Percentiles rank a stretch among this genome's conserved stretches.
These are phyloP conservation scores for Apostasia shenzhenica DNA, from an alignment of 106 monocot species.

Conservation along the genomic window DNA sequence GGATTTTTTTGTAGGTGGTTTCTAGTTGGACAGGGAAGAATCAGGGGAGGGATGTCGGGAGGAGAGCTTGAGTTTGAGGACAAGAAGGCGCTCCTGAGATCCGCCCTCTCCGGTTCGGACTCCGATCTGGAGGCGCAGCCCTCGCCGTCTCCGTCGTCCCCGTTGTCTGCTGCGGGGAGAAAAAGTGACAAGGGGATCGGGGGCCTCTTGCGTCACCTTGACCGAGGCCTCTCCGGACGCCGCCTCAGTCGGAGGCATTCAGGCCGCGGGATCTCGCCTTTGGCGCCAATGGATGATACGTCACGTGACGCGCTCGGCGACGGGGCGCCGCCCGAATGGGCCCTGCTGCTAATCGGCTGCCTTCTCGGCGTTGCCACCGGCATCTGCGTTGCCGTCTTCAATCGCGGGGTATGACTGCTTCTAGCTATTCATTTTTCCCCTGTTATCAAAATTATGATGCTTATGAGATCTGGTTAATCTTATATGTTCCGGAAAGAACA, in stretches of 20 bases:
- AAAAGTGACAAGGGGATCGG: conserved; percentile 50
- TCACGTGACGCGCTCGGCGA: conserved; percentile 62
- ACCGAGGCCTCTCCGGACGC: conserved; percentile 45
- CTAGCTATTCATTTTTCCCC: too few relatives aligned
- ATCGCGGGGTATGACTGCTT: conserved; percentile 57
- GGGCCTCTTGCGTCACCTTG: conserved; percentile 45
- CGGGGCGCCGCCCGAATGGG: conserved; percentile 99
- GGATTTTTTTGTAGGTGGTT: background rate
- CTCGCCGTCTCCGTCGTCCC: background rate
- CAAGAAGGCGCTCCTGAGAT: conserved; percentile 39
- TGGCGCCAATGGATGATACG: conserved; percentile 2
- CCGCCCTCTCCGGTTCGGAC: conserved; percentile 22
- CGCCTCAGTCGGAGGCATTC: conserved; percentile 23
- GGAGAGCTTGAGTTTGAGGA: conserved; percentile 36
- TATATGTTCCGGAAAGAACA: too few relatives aligned
- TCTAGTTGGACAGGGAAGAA: background rate
- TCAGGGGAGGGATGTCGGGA: conserved; percentile 29
- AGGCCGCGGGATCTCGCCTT: conserved; percentile 10
- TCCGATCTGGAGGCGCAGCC: conserved; percentile 35
- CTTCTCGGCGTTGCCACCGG: conserved; percentile 96
- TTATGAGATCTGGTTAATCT: too few relatives aligned
- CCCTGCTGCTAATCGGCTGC: conserved; percentile 91
- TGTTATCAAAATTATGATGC: too few relatives aligned
- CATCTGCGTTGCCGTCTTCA: conserved; percentile 94
- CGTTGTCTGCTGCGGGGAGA: conserved; percentile 10